Conservation (phyloP, 306 rosid genomes). For the Aeschynomene evenia region DNA sequence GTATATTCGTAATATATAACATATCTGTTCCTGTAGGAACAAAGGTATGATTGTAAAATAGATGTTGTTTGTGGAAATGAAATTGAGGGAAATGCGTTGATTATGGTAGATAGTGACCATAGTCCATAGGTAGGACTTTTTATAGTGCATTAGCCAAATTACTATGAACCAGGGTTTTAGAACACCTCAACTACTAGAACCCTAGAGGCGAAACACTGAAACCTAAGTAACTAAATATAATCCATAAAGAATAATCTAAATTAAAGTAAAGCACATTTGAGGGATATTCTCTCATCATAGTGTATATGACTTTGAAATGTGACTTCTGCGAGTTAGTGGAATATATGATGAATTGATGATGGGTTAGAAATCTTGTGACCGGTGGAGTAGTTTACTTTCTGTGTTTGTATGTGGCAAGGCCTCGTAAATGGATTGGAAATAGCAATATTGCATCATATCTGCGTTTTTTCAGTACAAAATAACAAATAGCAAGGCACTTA, state of each 20-base stretch:
- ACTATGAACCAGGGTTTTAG: neutral
- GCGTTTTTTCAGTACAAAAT: neutral
- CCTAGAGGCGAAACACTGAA: neutral
- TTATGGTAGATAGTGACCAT: neutral
- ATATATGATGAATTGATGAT: constrained; percentile 1
- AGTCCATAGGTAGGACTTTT: neutral
- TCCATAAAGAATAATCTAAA: neutral
- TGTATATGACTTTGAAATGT: constrained; percentile 4
- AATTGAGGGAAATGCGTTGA: neutral
- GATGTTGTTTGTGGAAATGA: neutral
- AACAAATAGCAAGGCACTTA: neutral
- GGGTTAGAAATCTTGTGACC: neutral
- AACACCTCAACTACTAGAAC: neutral
- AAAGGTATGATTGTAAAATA: neutral
- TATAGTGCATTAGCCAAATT: neutral
- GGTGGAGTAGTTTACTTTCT: neutral
- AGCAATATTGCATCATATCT: neutral
- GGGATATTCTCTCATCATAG: neutral
- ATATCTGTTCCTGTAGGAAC: neutral
- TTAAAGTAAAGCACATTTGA: neutral
- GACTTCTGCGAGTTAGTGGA: neutral
- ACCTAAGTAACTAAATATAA: neutral
- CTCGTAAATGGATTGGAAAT: constrained; percentile 10
- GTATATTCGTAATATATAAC: neutral
- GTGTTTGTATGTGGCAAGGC: neutral